Conservation (phyloP, 2,329 filamentous ascomycete species). For the Pseudonectria buxi region DNA sequence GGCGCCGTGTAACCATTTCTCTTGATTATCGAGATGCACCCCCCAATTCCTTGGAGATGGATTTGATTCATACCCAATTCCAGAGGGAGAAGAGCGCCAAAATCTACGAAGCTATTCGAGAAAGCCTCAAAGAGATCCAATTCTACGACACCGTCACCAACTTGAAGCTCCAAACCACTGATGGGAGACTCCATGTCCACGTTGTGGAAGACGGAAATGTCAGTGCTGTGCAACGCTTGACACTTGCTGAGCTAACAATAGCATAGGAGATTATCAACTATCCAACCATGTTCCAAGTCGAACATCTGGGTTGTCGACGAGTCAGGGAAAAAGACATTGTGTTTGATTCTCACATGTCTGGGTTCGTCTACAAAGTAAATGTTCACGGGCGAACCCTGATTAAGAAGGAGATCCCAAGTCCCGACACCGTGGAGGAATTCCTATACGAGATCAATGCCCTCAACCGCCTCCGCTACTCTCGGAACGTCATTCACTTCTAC, state of each 20-base stretch:
- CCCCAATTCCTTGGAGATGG: slow-evolving; percentile 75
- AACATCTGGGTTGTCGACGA: slow-evolving; percentile 60
- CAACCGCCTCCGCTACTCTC: slow-evolving; percentile 64
- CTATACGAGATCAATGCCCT: slow-evolving; percentile 95
- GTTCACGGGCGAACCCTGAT: slow-evolving; percentile 66
- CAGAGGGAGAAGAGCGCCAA: slow-evolving; percentile 88
- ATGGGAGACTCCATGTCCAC: slow-evolving; percentile 86
- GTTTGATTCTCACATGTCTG: slow-evolving; percentile 90
- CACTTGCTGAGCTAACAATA: slow-evolving; percentile 9
- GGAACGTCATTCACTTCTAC: slow-evolving; percentile 77
- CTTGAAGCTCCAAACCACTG: slow-evolving; percentile 81
- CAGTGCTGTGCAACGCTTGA: slow-evolving; percentile 22
- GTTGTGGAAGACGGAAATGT: slow-evolving; percentile 93
- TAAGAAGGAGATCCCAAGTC: slow-evolving; percentile 96
- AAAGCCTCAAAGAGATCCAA: slow-evolving; percentile 86
- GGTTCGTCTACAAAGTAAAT: slow-evolving; percentile 91
- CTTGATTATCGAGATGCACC: slow-evolving; percentile 83
- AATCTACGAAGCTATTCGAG: slow-evolving; percentile 91
- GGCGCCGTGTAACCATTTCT: slow-evolving; percentile 87
- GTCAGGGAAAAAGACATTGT: slow-evolving; percentile 68
- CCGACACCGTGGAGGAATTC: slow-evolving; percentile 93
- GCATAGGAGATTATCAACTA: slow-evolving; percentile 79
- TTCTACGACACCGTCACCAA: slow-evolving; percentile 97
- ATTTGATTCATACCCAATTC: slow-evolving; percentile 68
- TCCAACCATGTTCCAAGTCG: slow-evolving; percentile 64